Percentiles rank a stretch among this genome's conserved stretches.
Conservation (phyloP, 768 basidiomycete species). For the Candolleomyces efflorescens region DNA sequence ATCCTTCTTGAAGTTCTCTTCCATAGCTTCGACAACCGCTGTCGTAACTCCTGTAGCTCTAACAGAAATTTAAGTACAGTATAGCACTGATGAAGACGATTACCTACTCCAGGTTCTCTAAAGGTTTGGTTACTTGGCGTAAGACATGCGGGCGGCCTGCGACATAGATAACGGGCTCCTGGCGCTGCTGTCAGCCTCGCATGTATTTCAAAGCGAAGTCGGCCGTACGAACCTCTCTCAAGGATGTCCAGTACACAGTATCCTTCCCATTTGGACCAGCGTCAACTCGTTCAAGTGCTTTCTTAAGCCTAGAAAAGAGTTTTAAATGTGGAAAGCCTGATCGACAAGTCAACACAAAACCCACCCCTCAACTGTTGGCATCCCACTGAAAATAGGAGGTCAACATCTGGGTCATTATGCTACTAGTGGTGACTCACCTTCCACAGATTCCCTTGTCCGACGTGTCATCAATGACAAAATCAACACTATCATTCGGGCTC, state of each 20-base stretch:
- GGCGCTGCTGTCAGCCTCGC: neutral
- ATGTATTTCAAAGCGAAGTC: neutral
- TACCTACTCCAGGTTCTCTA: constrained; percentile 94
- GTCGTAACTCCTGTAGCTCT: constrained; percentile 95
- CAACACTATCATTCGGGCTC: constrained; percentile 25
- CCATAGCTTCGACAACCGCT: constrained; percentile 87
- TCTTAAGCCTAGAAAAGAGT: constrained; percentile 52
- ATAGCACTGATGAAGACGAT: neutral
- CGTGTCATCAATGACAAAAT: constrained; percentile 36
- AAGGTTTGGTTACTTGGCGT: constrained; percentile 78
- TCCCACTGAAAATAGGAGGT: constrained; percentile 52
- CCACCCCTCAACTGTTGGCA: constrained; percentile 92
- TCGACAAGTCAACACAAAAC: constrained; percentile 4
- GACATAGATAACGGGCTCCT: constrained; percentile 94
- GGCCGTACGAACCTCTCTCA: constrained; percentile 67
- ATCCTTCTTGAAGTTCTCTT: constrained; percentile 81
- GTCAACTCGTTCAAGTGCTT: constrained; percentile 73
- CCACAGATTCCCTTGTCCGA: constrained; percentile 67
- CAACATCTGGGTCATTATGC: neutral
- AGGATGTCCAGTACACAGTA: constrained; percentile 87
- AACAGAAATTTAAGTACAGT: neutral
- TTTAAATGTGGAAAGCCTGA: neutral
- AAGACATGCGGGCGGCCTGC: constrained; percentile 87
- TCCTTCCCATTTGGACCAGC: constrained; percentile 77
- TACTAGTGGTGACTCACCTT: constrained; percentile 42